Conservation (phyloP, 108 stramenopile genomes). For the Hondaea fermentalgiana region DNA sequence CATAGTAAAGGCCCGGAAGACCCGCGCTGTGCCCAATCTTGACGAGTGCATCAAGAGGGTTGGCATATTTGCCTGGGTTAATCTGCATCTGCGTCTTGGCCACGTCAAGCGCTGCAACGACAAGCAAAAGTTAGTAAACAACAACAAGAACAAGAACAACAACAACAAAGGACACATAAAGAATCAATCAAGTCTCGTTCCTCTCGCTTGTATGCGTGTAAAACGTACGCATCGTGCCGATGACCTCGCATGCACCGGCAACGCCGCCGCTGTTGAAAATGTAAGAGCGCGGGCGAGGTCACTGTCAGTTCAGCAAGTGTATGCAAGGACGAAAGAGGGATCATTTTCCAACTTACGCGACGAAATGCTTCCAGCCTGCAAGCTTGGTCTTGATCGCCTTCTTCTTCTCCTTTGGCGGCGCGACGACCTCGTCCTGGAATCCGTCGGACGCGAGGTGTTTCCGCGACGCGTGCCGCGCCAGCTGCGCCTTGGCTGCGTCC, state of each 20-base stretch:
- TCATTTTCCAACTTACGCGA: neutral
- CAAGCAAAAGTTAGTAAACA: too few relatives aligned
- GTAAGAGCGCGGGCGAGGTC: too few relatives aligned
- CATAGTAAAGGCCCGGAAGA: neutral
- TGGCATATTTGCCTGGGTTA: neutral
- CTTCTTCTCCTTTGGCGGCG: neutral
- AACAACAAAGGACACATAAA: too few relatives aligned
- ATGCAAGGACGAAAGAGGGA: neutral
- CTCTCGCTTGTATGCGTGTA: too few relatives aligned
- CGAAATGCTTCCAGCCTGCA: conserved; percentile 12
- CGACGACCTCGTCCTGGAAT: neutral
- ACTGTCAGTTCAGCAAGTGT: neutral
- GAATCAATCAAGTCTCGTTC: too few relatives aligned
- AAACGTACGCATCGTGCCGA: neutral
- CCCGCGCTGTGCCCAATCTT: neutral
- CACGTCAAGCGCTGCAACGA: neutral
- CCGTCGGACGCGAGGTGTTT: neutral
- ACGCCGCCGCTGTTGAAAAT: neutral
- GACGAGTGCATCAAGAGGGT: neutral
- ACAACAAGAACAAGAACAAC: too few relatives aligned
- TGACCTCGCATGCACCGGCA: conserved; percentile 4
- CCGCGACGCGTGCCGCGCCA: neutral
- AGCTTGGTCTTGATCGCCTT: neutral
- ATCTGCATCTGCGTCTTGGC: conserved; percentile 17
- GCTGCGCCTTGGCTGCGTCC: neutral